phyloP scores from a whole-genome alignment of 2,329 filamentous ascomycete genomes.

The Claviceps pusilla region DNA sequence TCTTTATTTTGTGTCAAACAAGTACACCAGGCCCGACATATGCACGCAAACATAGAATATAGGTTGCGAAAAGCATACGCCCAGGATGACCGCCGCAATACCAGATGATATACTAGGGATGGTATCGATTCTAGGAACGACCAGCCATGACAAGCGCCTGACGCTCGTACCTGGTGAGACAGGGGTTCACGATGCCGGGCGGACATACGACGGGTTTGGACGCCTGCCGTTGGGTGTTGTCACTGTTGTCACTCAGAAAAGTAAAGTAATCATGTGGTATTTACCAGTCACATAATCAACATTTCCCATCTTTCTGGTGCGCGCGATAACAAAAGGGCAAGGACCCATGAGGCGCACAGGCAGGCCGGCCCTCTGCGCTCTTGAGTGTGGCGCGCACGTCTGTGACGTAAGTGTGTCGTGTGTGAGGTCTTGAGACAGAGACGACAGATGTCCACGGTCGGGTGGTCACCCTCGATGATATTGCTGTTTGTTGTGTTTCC shows the following conservation, averaged over 20 bases:
- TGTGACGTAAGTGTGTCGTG: slow-evolving; percentile 4
- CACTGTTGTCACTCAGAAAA: too few species aligned
- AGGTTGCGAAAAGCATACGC: too few species aligned
- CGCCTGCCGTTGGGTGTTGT: not conserved
- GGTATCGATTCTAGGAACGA: not conserved
- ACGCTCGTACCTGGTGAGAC: not conserved
- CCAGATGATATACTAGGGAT: too few species aligned
- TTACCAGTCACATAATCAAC: not conserved
- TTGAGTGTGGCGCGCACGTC: not conserved
- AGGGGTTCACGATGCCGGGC: not conserved
- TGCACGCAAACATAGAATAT: too few species aligned
- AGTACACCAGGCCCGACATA: too few species aligned
- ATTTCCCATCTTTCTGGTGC: not conserved
- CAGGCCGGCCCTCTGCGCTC: not conserved
- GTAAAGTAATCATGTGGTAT: too few species aligned
- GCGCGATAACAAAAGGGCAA: not conserved
- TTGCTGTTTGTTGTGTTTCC: too few species aligned
- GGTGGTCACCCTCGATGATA: not conserved
- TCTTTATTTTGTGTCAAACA: too few species aligned
- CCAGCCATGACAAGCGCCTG: not conserved
- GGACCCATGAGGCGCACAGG: not conserved
- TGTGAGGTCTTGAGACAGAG: not conserved
- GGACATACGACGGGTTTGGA: not conserved
- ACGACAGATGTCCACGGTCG: not conserved
- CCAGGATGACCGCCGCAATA: too few species aligned